Base-by-base conservation (phyloP, 2,329 filamentous ascomycete species). In the Sarocladium brachiariae region DNA sequence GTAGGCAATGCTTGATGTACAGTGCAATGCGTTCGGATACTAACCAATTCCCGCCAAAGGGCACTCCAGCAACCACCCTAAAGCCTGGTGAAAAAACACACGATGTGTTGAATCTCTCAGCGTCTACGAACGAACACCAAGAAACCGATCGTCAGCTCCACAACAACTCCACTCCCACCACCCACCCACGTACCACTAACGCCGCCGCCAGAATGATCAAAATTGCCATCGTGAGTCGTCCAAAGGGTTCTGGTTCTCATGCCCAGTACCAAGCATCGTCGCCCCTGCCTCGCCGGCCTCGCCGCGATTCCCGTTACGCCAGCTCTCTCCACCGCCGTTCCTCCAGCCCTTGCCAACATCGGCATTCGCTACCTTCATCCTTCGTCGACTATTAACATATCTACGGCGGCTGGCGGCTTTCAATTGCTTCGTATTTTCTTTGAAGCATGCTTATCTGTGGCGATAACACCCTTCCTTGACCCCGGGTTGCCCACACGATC, bases 101-200 rank as follows among this genome's bases (percentile, higher is more conserved):
- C 39, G 39, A 43, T 27, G n/a, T 9, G n/a, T 43, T 16, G 18
- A 39, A 21, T 27, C 39, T 7, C 23, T 25, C 39, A 19, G 39
- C 39, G 39, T 43, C 39, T 18, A 13, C 39, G 23, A 43, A 43
- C 39, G 39, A 39, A 43, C 39, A 43, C 21, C 43, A 47, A 9
- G 43, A 47, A 47, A 18, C 27, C 19, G 25, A 47, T 47, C 43
- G 25, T 47, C 25, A 30, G 43, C 43, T 47, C 43, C 43, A 47
- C 43, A 47, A 31, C 43, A 58, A 54, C 52, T 52, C 53, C 50
- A 52, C 57, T 55, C 57, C 57, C 56, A 58, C 57, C 57, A 53
- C 57, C 54, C 57, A 59, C 57, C 53, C 57, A 57, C 52, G 27
- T 55, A 51, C 53, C 54, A 57, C 56, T 56, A 55, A 51, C 56